These are phyloP conservation scores for Lentinula novae-zelandiae DNA, from an alignment of 1,284 basidiomycete species.

Conservation along the genomic window DNA sequence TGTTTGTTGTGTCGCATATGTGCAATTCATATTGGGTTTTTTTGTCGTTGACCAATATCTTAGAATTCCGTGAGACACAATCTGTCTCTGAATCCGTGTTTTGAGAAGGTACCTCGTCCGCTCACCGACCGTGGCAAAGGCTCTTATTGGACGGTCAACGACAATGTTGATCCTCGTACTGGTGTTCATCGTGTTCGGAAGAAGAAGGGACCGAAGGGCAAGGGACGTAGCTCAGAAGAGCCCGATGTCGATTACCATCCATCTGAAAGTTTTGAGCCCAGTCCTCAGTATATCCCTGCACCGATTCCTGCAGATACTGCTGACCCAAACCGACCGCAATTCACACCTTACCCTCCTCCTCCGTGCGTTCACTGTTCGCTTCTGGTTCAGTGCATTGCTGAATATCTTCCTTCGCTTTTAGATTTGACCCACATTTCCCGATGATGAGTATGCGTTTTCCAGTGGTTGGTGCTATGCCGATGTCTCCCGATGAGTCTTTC, in stretches of 20 bases:
- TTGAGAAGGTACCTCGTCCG: slow-evolving; percentile 87
- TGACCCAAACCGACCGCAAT: slow-evolving; percentile 50
- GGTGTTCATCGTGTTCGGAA: slow-evolving; percentile 81
- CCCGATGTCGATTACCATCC: slow-evolving; percentile 59
- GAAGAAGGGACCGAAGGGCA: slow-evolving; percentile 64
- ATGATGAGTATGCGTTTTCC: slow-evolving; percentile 60
- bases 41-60: slow-evolving; percentile 19
- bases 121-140: slow-evolving; percentile 85
- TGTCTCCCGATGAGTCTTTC: slow-evolving; percentile 61
- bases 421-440: slow-evolving; percentile 66
- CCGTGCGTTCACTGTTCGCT: slow-evolving; percentile 36
- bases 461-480: slow-evolving; percentile 37
- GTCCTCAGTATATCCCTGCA: slow-evolving; percentile 48
- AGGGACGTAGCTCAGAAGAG: slow-evolving; percentile 40
- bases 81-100: slow-evolving; percentile 89
- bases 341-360: slow-evolving; percentile 49
- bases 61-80: slow-evolving; percentile 96
- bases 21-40: neutral
- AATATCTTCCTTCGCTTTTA: slow-evolving; percentile 21
- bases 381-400: slow-evolving; percentile 8
- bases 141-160: slow-evolving; percentile 86
- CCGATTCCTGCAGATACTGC: slow-evolving; percentile 55
- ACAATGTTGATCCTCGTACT: slow-evolving; percentile 80
- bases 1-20: slow-evolving; percentile 21
- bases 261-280: slow-evolving; percentile 50